Conservation (phyloP, 176 grass and related monocot genomes). For the Poa pratensis region DNA sequence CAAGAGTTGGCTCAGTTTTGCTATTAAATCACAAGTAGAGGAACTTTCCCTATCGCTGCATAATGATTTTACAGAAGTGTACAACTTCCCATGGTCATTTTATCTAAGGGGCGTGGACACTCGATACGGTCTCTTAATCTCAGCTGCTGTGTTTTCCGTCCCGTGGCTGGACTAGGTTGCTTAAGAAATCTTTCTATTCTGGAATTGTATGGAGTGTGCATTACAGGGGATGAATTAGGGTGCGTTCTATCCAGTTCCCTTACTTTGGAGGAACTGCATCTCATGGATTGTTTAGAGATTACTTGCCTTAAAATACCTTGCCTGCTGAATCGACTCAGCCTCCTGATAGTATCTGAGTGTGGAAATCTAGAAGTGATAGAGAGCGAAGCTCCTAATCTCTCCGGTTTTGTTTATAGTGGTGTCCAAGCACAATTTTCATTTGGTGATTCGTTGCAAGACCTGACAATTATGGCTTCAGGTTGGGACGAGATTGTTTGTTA, state of each 20-base stretch:
- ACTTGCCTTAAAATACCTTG: not conserved
- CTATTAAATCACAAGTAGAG: not conserved
- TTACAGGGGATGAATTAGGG: not conserved
- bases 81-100: not conserved
- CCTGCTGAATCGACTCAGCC: not conserved
- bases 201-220: conserved; percentile 4
- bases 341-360: not conserved
- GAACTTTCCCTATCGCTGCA: not conserved
- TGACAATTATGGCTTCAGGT: not conserved
- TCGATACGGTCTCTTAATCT: not conserved
- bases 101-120: not conserved
- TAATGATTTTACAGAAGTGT: not conserved
- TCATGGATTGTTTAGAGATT: conserved; percentile 8
- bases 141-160: not conserved
- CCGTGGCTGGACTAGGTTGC: not conserved
- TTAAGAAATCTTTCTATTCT: not conserved
- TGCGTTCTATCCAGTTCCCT: not conserved
- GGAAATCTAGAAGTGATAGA: not conserved
- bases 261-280: conserved; percentile 14
- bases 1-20: not conserved
- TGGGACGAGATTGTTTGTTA: not conserved
- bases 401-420: not conserved
- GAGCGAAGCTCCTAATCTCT: conserved; percentile 10
- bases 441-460: not conserved
- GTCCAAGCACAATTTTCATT: not conserved